Percentiles rank a stretch among this genome's conserved stretches.
Evolutionary conservation across 306 rosid species (phyloP).

Genomic region (Rubus idaeus): DNA sequence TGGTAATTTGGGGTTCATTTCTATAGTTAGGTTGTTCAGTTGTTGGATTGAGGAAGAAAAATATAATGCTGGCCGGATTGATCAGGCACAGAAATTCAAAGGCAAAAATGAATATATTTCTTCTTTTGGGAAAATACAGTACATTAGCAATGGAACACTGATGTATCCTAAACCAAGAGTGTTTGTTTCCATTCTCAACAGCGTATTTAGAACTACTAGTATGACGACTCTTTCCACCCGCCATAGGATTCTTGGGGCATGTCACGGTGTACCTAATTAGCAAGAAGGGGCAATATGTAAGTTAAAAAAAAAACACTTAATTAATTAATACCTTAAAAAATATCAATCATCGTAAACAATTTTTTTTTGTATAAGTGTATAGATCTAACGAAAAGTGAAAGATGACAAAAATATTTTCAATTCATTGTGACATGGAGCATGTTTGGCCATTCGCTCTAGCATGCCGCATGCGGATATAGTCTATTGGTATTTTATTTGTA

Average conservation of each 20-base stretch:
- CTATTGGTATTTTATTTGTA: no score
- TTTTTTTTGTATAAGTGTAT: no score
- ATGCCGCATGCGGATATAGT: no score
- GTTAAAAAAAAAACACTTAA: not conserved
- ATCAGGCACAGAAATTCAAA: not conserved
- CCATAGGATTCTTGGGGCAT: not conserved
- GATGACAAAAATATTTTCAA: not conserved
- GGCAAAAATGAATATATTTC: not conserved
- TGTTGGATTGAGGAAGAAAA: no score
- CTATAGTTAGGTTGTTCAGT: no score
- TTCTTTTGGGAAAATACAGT: not conserved
- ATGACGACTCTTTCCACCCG: conserved; percentile 1
- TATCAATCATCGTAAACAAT: no score
- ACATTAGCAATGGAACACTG: not conserved
- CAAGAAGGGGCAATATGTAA: not conserved
- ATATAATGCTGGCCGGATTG: no score
- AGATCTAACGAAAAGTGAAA: no score
- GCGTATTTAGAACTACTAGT: not conserved
- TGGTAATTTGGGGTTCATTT: no score
- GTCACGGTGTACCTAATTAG: not conserved
- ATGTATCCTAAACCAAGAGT: not conserved
- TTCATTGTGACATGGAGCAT: no score
- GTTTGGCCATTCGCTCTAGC: no score
- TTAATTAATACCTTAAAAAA: not conserved
- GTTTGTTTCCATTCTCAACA: not conserved